Conservation (phyloP, 2,329 filamentous ascomycete species). For the Xylariaceae sp. region DNA sequence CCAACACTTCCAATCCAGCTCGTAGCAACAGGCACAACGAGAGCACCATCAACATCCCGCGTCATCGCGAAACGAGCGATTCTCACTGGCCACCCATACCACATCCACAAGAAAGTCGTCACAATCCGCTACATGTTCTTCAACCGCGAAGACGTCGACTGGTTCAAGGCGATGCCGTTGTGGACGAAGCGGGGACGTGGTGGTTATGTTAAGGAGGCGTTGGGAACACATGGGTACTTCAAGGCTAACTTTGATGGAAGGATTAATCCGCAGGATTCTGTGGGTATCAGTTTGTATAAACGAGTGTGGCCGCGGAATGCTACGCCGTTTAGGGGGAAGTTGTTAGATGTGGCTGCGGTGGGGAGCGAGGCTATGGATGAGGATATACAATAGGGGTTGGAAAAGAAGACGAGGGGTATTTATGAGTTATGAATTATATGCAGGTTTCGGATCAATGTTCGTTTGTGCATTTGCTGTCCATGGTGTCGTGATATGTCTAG, state of each 20-base stretch:
- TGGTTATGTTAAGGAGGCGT: slow-evolving; percentile 87
- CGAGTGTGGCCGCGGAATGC: slow-evolving; percentile 75
- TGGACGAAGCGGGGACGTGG: slow-evolving; percentile 89
- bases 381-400: slow-evolving; percentile 26
- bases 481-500: no score
- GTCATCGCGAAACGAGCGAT: slow-evolving; percentile 93
- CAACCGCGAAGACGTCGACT: slow-evolving; percentile 88
- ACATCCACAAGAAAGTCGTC: slow-evolving; percentile 97
- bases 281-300: slow-evolving; percentile 88
- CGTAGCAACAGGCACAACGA: slow-evolving; percentile 80
- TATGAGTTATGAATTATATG: slow-evolving; percentile 14
- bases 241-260: slow-evolving; percentile 96
- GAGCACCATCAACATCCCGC: slow-evolving; percentile 70
- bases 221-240: slow-evolving; percentile 99
- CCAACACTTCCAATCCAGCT: slow-evolving; percentile 59
- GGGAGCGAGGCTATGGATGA: slow-evolving; percentile 38
- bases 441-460: slow-evolving; percentile 1
- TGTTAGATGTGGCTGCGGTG: slow-evolving; percentile 36
- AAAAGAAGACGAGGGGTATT: slow-evolving; percentile 2
- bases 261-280: slow-evolving; percentile 92
- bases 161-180: slow-evolving; percentile 94
- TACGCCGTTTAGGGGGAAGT: slow-evolving; percentile 39
- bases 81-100: slow-evolving; percentile 92
- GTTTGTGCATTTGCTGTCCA: neutral
- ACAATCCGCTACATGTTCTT: slow-evolving; percentile 99